A percentile compares a stretch with the other conserved stretches of the same genome.
Conservation (phyloP, 208 protist species). For the Naegleria lovaniensis region DNA sequence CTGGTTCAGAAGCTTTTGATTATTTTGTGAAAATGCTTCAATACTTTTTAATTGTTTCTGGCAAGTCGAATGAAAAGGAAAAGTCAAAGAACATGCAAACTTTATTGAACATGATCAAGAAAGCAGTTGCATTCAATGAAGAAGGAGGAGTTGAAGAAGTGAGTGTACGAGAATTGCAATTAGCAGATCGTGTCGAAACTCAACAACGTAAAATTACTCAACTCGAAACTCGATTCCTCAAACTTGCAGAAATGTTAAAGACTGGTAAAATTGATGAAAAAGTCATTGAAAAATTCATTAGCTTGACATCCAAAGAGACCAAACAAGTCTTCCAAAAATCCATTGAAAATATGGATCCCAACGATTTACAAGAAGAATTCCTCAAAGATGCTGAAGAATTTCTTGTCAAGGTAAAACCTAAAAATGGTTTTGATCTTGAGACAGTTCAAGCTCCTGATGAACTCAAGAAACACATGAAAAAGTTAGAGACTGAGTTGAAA, state of each 20-base stretch:
- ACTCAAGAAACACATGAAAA: neutral
- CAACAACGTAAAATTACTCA: slow-evolving; percentile 5
- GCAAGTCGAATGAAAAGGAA: slow-evolving; percentile 13
- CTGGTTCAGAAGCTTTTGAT: neutral
- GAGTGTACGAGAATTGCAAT: slow-evolving; percentile 1
- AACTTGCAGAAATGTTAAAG: slow-evolving; percentile 14
- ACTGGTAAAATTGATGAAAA: slow-evolving; percentile 1
- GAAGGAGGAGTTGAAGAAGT: slow-evolving; percentile 13
- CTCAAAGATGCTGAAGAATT: neutral
- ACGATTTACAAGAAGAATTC: neutral
- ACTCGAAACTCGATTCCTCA: neutral
- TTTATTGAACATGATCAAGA: neutral
- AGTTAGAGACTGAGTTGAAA: slow-evolving; percentile 16
- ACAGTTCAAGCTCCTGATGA: neutral
- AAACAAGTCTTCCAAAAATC: neutral
- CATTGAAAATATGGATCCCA: neutral
- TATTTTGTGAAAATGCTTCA: slow-evolving; percentile 18
- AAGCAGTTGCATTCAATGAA: neutral
- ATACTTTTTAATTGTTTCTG: neutral
- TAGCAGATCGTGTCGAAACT: neutral
- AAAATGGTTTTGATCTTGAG: neutral
- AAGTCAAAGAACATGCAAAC: neutral
- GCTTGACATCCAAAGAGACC: neutral
- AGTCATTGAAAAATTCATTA: neutral
- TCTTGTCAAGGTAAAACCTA: neutral